Base-by-base conservation (phyloP, 306 rosid genomes). In the Bauhinia variegata region DNA sequence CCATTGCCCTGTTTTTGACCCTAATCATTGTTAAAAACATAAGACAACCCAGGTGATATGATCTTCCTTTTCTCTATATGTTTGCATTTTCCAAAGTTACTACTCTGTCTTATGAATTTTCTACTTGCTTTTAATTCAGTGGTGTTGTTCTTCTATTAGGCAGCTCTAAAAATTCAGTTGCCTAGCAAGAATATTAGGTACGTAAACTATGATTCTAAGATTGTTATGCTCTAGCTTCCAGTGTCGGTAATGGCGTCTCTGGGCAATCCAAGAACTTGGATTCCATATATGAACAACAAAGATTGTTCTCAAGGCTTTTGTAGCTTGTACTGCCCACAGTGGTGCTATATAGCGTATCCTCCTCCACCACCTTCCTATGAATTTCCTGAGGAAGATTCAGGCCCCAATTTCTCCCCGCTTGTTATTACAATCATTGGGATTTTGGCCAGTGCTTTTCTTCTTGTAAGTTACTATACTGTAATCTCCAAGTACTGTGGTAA, bases 301-400 rank as follows among this genome's bases (percentile, higher is more conserved):
- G 99, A 93, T 54, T 93, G 99, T 55, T 83, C 96, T 19, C 87
- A 84, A 84, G 97, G 96, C 42, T 83, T 88, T 63, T 93, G 97
- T 17, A 93, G 90, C 74, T 14, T 77, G 9, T 80, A 80, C 61
- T 93, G 99, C 51, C 99, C 97, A 23, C 96, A 93, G 10, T 88
- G 99, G 97, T 93, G 99, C 70, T 81, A 86, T 79, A 73, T 70
- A 58, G 60, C 77, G 15, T 63, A 75, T 39, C 89, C 97, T n/a
- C n/a, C n/a, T 19, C 97, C 97, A 8, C 97, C 98, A 58, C 91
- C 98, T 14, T 78, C 91, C 5, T 54, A 83, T 31, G 92, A 81
- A 73, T 85, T 90, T 52, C 84, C 89, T 10, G 75, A 77, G 31
- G 87, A 79, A 8, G 67, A 79, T 75, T 80, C 91, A 5, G 57